These are phyloP conservation scores for Cyberlindnera japonica DNA, from an alignment of 805 yeast species.

Conservation along the genomic window DNA sequence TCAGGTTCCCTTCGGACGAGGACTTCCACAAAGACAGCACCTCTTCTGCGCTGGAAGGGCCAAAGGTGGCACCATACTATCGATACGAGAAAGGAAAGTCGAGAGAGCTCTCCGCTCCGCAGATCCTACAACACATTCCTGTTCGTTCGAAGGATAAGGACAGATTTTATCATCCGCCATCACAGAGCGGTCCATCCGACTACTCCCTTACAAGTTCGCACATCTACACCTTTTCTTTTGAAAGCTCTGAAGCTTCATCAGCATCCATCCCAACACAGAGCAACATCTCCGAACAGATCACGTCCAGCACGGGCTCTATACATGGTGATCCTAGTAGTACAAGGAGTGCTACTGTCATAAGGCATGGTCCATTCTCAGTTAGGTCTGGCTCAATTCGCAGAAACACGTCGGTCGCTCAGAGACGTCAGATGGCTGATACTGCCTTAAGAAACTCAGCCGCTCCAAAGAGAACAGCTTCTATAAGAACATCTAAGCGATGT, in stretches of 20 bases:
- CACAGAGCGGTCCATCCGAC: not conserved
- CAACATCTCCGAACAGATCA: slow-evolving; percentile 29
- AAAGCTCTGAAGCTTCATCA: slow-evolving; percentile 1
- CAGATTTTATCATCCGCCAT: slow-evolving; percentile 3
- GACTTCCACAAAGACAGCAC: slow-evolving; percentile 7
- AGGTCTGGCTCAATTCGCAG: slow-evolving; percentile 6
- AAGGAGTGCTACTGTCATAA: slow-evolving; percentile 3
- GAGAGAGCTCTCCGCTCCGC: not conserved
- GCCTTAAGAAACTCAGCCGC: slow-evolving; percentile 5
- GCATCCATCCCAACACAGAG: slow-evolving; percentile 21
- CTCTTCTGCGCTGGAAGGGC: slow-evolving; percentile 12
- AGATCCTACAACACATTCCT: slow-evolving; percentile 3
- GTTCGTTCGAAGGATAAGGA: slow-evolving; percentile 4
- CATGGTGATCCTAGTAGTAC: not conserved
- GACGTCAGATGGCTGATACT: slow-evolving; percentile 8
- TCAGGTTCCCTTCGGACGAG: slow-evolving; percentile 36
- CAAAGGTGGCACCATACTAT: slow-evolving; percentile 19
- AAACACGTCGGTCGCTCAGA: slow-evolving; percentile 7
- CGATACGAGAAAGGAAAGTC: slow-evolving; percentile 12
- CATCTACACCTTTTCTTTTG: slow-evolving; percentile 3
- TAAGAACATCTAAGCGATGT: not conserved
- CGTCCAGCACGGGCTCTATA: slow-evolving; percentile 11
- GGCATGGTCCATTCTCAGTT: slow-evolving; percentile 1
- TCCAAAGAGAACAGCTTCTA: not conserved
- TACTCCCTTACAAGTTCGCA: slow-evolving; percentile 2